Evolutionary conservation across 176 grass and related monocot species (phyloP).

Genomic region (Raddia guianensis): DNA sequence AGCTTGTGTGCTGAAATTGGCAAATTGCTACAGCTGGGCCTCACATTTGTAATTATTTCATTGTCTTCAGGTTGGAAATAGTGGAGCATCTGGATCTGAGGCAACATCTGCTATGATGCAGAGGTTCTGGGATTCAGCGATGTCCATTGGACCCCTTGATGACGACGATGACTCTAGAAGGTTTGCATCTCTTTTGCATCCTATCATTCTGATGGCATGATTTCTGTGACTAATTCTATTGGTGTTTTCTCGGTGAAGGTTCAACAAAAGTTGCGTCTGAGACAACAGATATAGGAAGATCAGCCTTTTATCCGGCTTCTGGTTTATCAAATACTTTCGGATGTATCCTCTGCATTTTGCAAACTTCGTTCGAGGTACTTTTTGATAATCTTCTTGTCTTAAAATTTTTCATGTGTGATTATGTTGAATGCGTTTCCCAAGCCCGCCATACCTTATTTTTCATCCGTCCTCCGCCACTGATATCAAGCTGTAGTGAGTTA

Average conservation of each 20-base stretch:
- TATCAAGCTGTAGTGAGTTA: no score
- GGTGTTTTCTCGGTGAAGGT: conserved; percentile 66
- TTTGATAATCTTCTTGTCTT: no score
- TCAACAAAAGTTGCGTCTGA: conserved; percentile 84
- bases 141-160: conserved; percentile 87
- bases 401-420: no score
- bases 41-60: neutral
- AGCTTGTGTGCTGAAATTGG: neutral
- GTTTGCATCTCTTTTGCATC: conserved; percentile 46
- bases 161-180: conserved; percentile 84
- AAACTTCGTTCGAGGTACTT: no score
- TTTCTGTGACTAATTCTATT: conserved; percentile 28
- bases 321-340: conserved; percentile 79
- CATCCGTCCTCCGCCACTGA: no score
- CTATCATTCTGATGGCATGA: conserved; percentile 10
- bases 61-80: conserved; percentile 68
- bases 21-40: neutral
- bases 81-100: conserved; percentile 54
- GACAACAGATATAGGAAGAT: conserved; percentile 61
- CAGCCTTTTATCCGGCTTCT: conserved; percentile 68
- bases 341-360: no score
- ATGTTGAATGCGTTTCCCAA: no score
- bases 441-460: no score
- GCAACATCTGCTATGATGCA: conserved; percentile 81
- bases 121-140: conserved; percentile 96